These are phyloP conservation scores for Cucurbita argyrosperma DNA, from an alignment of 306 rosid species.

Conservation along the genomic window DNA sequence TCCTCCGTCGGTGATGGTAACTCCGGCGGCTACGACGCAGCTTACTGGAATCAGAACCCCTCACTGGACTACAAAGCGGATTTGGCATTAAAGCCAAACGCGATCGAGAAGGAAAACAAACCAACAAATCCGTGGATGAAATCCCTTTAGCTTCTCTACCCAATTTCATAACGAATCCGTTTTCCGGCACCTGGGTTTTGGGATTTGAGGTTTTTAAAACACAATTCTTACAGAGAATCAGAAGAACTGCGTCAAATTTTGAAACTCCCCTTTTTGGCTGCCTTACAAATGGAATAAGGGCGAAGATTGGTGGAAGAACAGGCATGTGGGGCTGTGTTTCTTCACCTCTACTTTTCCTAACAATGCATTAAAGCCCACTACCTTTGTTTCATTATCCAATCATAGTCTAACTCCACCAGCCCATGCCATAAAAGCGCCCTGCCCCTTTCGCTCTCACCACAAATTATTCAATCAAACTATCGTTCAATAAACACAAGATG, in stretches of 20 bases:
- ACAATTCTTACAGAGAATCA: background rate
- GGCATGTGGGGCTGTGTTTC: too few relatives aligned
- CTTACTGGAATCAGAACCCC: slow-evolving; percentile 41
- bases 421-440: too few relatives aligned
- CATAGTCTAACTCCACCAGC: too few relatives aligned
- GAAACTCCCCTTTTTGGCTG: too few relatives aligned
- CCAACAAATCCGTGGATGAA: slow-evolving; percentile 62
- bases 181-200: background rate
- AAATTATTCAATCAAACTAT: too few relatives aligned
- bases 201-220: background rate
- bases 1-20: slow-evolving; percentile 18
- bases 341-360: too few relatives aligned
- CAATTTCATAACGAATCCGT: slow-evolving; percentile 16
- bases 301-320: too few relatives aligned
- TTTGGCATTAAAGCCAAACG: slow-evolving; percentile 60
- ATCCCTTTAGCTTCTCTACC: slow-evolving; percentile 43
- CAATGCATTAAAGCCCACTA: too few relatives aligned
- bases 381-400: too few relatives aligned
- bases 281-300: too few relatives aligned
- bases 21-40: slow-evolving; percentile 25
- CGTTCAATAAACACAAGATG: too few relatives aligned
- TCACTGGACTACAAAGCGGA: slow-evolving; percentile 72
- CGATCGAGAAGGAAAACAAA: slow-evolving; percentile 76
- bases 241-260: background rate
- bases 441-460: too few relatives aligned